Evolutionary conservation across 352 stramenopile genomes (phyloP).

Genomic region (Globisporangium radiosum): DNA sequence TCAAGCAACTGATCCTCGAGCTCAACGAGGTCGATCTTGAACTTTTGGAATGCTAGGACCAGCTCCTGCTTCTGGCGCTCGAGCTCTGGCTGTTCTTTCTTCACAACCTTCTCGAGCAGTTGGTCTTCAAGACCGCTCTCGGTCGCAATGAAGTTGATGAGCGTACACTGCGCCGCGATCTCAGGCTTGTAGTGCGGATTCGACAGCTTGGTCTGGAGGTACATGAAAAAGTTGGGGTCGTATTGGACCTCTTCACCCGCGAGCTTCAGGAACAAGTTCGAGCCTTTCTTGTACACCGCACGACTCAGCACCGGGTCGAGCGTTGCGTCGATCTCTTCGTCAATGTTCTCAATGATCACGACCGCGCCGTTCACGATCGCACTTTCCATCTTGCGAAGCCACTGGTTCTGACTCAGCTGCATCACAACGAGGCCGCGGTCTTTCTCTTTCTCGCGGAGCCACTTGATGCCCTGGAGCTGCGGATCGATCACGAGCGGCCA

Average conservation of each 20-base stretch:
- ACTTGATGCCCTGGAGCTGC: constrained; percentile 98
- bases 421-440: constrained; percentile 88
- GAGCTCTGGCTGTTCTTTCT: constrained; percentile 92
- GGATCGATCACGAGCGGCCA: constrained; percentile 98
- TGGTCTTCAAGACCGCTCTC: constrained; percentile 95
- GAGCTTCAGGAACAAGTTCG: constrained; percentile 92
- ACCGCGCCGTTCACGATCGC: constrained; percentile 94
- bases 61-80: constrained; percentile 93
- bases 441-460: constrained; percentile 94
- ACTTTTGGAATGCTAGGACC: constrained; percentile 89
- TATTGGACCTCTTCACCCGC: constrained; percentile 96
- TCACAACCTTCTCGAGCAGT: constrained; percentile 94
- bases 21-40: constrained; percentile 96
- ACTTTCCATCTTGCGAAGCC: constrained; percentile 91
- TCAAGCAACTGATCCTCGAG: constrained; percentile 95
- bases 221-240: constrained; percentile 94
- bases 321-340: constrained; percentile 95
- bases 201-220: constrained; percentile 95
- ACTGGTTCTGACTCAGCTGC: constrained; percentile 95
- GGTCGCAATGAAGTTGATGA: constrained; percentile 99
- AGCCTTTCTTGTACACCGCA: constrained; percentile 95
- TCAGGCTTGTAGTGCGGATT: constrained; percentile 98
- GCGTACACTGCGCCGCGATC: constrained; percentile 92
- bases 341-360: constrained; percentile 97
- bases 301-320: constrained; percentile 94